Evolutionary conservation across 2,329 filamentous ascomycete species (phyloP).

Genomic region (Stylonectria norvegica): DNA sequence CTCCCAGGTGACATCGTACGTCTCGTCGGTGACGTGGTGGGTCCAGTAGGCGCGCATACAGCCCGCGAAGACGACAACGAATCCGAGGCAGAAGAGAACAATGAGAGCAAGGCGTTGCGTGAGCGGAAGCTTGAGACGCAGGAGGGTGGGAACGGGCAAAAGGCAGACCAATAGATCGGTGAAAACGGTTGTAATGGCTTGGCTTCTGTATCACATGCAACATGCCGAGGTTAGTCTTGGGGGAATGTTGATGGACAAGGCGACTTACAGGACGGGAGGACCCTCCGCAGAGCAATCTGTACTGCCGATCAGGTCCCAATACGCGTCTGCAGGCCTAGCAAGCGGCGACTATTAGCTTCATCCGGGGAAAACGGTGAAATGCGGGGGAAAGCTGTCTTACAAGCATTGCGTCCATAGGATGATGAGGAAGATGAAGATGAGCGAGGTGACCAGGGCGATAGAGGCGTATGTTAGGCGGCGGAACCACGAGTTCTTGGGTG

Average conservation of each 20-base stretch:
- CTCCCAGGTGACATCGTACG: slow-evolving; percentile 41
- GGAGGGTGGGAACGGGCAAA: slow-evolving; percentile 36
- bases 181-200: slow-evolving; percentile 31
- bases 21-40: slow-evolving; percentile 32
- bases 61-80: slow-evolving; percentile 36
- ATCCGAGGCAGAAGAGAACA: slow-evolving; percentile 36
- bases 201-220: slow-evolving; percentile 18
- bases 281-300: slow-evolving; percentile 32
- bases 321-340: slow-evolving; percentile 19
- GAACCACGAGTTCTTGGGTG: slow-evolving; percentile 31
- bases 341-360: not conserved
- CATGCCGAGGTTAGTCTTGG: not conserved
- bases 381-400: slow-evolving; percentile 21
- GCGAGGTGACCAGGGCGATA: slow-evolving; percentile 26
- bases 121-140: slow-evolving; percentile 30
- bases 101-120: slow-evolving; percentile 35
- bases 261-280: slow-evolving; percentile 22
- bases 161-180: slow-evolving; percentile 37
- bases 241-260: no score
- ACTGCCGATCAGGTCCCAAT: slow-evolving; percentile 22
- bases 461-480: slow-evolving; percentile 29
- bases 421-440: slow-evolving; percentile 32
- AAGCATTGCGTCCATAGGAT: slow-evolving; percentile 37
- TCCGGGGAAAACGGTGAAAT: not conserved
- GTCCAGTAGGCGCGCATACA: slow-evolving; percentile 38